Evolutionary conservation across 148 eudicot species (phyloP).

Genomic region (Diospyros kaki): DNA sequence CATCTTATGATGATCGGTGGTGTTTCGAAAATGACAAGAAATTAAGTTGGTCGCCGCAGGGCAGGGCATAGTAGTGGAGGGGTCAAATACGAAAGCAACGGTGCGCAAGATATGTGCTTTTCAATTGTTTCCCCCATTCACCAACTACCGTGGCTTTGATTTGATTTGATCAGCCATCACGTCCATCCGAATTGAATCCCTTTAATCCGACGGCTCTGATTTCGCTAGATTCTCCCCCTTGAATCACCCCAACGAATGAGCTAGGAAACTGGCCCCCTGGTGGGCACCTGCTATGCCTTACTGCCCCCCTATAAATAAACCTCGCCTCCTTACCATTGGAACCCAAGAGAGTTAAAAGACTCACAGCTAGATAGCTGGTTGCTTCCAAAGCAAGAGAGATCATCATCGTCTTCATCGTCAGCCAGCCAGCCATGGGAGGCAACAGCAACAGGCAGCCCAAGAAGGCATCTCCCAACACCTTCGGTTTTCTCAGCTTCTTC

Average conservation of each 20-base stretch:
- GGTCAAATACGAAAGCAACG: slow-evolving; percentile 1
- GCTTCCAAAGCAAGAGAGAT: background rate
- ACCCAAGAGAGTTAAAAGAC: background rate
- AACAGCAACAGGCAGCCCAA: slow-evolving; percentile 20
- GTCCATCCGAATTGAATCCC: background rate
- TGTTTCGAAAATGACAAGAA: background rate
- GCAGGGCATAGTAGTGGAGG: background rate
- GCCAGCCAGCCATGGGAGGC: slow-evolving; percentile 26
- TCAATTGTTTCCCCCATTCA: background rate
- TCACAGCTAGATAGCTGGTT: background rate
- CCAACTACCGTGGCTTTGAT: slow-evolving; percentile 13
- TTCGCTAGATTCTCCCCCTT: slow-evolving; percentile 7
- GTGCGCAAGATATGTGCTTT: slow-evolving; percentile 5
- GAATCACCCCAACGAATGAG: background rate
- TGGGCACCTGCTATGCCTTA: background rate
- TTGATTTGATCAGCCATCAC: slow-evolving; percentile 10
- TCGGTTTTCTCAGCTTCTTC: slow-evolving; percentile 36
- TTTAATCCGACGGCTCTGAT: background rate
- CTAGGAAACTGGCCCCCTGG: no score
- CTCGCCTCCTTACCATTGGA: background rate
- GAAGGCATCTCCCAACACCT: slow-evolving; percentile 23
- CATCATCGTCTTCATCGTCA: background rate
- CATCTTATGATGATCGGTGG: no score
- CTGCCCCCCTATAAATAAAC: background rate
- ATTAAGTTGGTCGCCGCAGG: no score